Percentiles rank a stretch among this genome's conserved stretches.
Evolutionary conservation across 2,329 filamentous ascomycete species (phyloP).

Genomic region (Colletotrichum kahawae): DNA sequence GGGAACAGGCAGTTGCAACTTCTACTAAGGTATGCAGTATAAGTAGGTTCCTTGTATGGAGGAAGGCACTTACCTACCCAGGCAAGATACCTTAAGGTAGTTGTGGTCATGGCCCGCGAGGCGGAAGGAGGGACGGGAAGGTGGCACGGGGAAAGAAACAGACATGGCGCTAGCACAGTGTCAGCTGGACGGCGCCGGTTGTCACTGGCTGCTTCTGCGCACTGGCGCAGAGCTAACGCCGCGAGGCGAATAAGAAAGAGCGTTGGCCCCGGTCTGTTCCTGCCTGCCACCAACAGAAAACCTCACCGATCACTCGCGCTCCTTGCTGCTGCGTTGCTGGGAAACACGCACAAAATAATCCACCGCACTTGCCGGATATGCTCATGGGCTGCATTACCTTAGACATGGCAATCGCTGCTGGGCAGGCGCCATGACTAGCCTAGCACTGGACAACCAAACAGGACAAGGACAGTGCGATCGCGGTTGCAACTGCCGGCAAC

Average conservation of each 20-base stretch:
- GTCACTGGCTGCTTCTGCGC: not conserved
- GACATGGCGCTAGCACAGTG: conserved; percentile 9
- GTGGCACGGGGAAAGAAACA: not conserved
- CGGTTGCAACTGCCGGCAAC: not conserved
- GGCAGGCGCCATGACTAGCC: conserved; percentile 8
- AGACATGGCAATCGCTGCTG: not conserved
- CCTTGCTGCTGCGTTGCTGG: conserved; percentile 7
- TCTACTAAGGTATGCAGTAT: not conserved
- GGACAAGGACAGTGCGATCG: conserved; percentile 2
- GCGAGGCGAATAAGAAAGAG: not conserved
- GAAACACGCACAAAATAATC: conserved; percentile 15
- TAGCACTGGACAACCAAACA: not conserved
- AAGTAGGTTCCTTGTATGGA: not conserved
- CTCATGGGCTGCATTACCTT: not conserved
- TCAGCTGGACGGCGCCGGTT: conserved; percentile 1
- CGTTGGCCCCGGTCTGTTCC: not conserved
- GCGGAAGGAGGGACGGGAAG: conserved; percentile 15
- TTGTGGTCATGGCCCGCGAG: not conserved
- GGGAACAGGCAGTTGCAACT: not conserved
- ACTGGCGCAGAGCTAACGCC: not conserved
- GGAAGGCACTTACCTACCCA: not conserved
- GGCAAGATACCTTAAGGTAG: not conserved
- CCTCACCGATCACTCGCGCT: not conserved
- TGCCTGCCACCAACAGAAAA: not conserved
- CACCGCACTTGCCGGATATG: not conserved